A percentile compares a stretch with the other conserved stretches of the same genome.
Evolutionary conservation across 257 asterid species (phyloP).

Genomic region (Solanum bulbocastanum): DNA sequence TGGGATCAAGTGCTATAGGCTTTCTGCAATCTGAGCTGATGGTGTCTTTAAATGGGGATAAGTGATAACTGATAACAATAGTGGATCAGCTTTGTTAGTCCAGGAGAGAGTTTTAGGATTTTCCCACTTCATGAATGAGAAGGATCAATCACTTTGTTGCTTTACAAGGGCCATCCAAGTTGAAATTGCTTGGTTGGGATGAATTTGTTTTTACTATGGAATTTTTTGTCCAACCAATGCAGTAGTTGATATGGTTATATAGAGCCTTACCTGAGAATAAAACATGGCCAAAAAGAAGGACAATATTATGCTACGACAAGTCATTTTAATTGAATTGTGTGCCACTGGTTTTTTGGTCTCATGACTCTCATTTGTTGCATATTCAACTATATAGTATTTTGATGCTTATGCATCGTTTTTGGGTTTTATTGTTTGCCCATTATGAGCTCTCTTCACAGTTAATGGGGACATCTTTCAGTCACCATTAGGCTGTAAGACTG

Average conservation of each 20-base stretch:
- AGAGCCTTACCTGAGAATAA: background rate
- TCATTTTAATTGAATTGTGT: background rate
- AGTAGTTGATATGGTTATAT: background rate
- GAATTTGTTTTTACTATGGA: background rate
- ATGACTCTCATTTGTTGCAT: background rate
- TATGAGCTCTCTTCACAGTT: background rate
- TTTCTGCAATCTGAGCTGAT: background rate
- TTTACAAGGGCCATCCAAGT: background rate
- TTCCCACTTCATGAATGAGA: background rate
- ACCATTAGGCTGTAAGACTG: background rate
- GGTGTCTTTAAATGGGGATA: background rate
- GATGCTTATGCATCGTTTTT: background rate
- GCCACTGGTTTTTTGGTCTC: background rate
- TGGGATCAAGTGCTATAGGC: background rate
- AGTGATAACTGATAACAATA: background rate
- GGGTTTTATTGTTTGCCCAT: background rate
- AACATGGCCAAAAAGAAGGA: background rate
- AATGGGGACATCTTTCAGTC: background rate
- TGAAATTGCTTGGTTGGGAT: background rate
- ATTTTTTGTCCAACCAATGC: background rate
- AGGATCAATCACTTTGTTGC: background rate
- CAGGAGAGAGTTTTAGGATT: background rate
- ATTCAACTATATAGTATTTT: background rate
- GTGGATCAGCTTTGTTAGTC: background rate
- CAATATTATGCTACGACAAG: background rate